Evolutionary conservation across 306 rosid genomes (phyloP), one percentile per base, ranked within the genome.

Genomic region (Vigna hirtella): DNA sequence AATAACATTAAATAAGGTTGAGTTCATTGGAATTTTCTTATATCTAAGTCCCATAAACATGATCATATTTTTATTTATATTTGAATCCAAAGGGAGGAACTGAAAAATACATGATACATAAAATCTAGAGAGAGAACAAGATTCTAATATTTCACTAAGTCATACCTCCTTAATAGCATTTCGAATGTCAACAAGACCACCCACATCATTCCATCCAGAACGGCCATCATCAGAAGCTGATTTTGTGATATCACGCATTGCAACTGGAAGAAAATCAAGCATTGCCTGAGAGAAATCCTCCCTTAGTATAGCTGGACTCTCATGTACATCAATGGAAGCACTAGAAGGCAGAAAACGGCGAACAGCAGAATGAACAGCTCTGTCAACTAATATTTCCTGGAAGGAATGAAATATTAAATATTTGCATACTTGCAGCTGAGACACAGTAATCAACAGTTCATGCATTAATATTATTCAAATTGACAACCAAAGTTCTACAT

Each of bases 191-290:
- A 66, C 83, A 73, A 94, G 96, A 81, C 98, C 98, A 69, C 98
- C 98, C 69, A 94, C 97, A 66, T 94, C 97, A 62, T 90, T 95
- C 98, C 98, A 94, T 78, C 98, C 98, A 80, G 95, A 76, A 77
- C 88, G 95, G 63, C 91, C 97, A 76, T 86, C 94, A 72, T 90
- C 97, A 32, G 93, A 80, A 59, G 91, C 81, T 42, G 94, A 73
- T 82, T 90, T 92, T 55, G 97, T 89, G 42, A 94, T 86, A 81
- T 94, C 97, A 49, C 98, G 93, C 97, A 94, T 89, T 77, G 98
- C 92, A 86, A 93, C 91, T 5, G 98, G 98, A 70, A 92, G 94
- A 80, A 92, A 94, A 71, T 87, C 97, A 72, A 80, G 90, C 98
- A 94, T 94, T 34, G 98, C 98, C 76, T 67, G 86, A 69, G 95